Conservation (phyloP, 1,284 basidiomycete genomes). For the Rhodotorula glutinis region DNA sequence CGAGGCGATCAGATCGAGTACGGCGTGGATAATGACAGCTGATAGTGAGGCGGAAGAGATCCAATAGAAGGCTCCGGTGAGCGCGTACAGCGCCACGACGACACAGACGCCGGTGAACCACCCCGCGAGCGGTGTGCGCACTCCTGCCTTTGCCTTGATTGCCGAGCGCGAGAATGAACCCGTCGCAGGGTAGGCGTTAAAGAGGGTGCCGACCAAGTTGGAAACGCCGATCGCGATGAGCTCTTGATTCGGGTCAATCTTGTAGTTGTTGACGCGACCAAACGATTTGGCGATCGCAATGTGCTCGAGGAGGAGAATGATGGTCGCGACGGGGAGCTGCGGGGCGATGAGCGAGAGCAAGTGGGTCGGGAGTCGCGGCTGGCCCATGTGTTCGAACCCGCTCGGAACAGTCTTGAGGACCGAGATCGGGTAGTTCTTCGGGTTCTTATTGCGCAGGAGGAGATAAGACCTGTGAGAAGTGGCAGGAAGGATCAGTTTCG, state of each 20-base stretch:
- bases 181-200: background rate
- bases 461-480: conserved; percentile 70
- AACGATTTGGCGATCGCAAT: conserved; percentile 79
- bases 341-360: conserved; percentile 66
- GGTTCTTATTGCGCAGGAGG: conserved; percentile 62
- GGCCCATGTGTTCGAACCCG: conserved; percentile 49
- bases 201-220: conserved; percentile 52
- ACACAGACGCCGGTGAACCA: conserved; percentile 83
- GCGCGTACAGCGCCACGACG: conserved; percentile 88
- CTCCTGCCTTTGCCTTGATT: conserved; percentile 92
- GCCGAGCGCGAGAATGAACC: conserved; percentile 98
- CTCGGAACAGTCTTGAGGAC: conserved; percentile 75
- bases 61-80: conserved; percentile 69
- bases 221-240: conserved; percentile 93
- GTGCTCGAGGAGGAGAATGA: conserved; percentile 83
- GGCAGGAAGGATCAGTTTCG: too few relatives aligned
- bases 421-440: conserved; percentile 72
- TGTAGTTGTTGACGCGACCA: conserved; percentile 87
- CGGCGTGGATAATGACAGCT: conserved; percentile 71
- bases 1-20: conserved; percentile 85
- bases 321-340: conserved; percentile 85
- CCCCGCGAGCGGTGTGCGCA: conserved; percentile 88
- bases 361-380: conserved; percentile 62
- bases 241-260: conserved; percentile 96
- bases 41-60: conserved; percentile 71